A percentile compares a stretch with the other conserved stretches of the same genome.
phyloP scores from a whole-genome alignment of 2,329 filamentous ascomycete species.

The Cadophora sp. region DNA sequence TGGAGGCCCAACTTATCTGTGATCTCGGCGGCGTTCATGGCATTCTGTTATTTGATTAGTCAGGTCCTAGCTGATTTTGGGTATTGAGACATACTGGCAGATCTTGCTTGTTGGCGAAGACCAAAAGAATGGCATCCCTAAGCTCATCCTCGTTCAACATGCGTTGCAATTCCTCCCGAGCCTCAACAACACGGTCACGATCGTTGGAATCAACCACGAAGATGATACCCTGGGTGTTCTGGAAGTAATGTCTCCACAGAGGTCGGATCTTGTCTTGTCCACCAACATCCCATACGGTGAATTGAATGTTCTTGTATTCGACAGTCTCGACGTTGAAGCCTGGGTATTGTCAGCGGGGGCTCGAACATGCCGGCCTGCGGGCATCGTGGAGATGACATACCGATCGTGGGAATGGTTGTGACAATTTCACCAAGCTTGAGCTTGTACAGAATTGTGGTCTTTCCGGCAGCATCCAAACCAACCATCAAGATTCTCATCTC shows the following conservation, averaged over 20 bases:
- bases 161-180: constrained; percentile 92
- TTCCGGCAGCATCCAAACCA: constrained; percentile 98
- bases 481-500: constrained; percentile 99
- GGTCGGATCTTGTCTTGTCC: constrained; percentile 99
- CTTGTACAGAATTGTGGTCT: constrained; percentile 99
- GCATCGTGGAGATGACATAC: constrained; percentile 56
- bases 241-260: constrained; percentile 99
- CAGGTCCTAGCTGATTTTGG: constrained; percentile 20
- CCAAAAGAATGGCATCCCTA: constrained; percentile 92
- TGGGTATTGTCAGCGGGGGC: constrained; percentile 46
- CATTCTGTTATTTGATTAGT: constrained; percentile 70
- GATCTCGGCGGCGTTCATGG: constrained; percentile 99
- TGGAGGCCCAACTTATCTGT: constrained; percentile 99
- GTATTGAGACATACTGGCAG: constrained; percentile 73
- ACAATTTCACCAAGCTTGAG: constrained; percentile 99
- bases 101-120: constrained; percentile 99
- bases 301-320: constrained; percentile 99
- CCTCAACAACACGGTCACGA: constrained; percentile 97
- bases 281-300: constrained; percentile 99
- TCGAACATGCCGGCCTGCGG: constrained; percentile 34
- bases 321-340: constrained; percentile 99
- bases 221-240: constrained; percentile 99
- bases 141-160: constrained; percentile 99
- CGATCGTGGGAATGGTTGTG: constrained; percentile 98
- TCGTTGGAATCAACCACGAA: constrained; percentile 99